Percentiles rank a stretch among this genome's conserved stretches.
These are phyloP conservation scores for Lithospermum erythrorhizon DNA, from an alignment of 257 asterid species.

Conservation along the genomic window DNA sequence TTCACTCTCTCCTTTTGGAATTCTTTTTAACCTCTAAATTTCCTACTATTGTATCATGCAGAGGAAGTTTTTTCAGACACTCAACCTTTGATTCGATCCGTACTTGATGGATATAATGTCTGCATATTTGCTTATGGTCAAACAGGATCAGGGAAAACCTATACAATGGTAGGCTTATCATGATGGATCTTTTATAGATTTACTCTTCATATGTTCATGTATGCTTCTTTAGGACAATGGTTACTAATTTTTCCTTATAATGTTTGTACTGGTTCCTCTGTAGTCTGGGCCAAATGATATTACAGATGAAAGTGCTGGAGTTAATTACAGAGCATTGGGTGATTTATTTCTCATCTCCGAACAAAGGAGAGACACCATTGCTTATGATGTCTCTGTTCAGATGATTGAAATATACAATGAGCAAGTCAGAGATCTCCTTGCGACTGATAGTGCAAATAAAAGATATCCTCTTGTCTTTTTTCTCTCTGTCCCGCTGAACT, in stretches of 20 bases:
- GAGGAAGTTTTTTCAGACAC: conserved; percentile 73
- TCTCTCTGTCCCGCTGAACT: neutral
- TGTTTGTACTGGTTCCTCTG: neutral
- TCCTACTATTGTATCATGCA: conserved; percentile 21
- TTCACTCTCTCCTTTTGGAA: neutral
- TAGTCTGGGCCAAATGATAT: conserved; percentile 64
- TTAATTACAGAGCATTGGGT: conserved; percentile 66
- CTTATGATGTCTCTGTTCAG: conserved; percentile 69
- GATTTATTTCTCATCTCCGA: conserved; percentile 66
- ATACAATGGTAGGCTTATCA: conserved; percentile 53
- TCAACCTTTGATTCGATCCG: conserved; percentile 78
- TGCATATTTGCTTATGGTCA: conserved; percentile 96
- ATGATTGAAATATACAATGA: conserved; percentile 91
- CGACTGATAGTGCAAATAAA: conserved; percentile 44
- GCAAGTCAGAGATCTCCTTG: conserved; percentile 84
- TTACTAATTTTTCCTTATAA: neutral
- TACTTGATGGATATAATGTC: conserved; percentile 82
- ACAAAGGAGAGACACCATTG: conserved; percentile 56
- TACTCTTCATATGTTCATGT: neutral
- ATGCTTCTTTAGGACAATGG: neutral
- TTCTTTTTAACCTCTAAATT: conserved; percentile 5
- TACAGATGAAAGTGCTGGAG: conserved; percentile 62
- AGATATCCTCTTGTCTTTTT: conserved; percentile 42
- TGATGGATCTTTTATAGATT: neutral
- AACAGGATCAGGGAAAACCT: conserved; percentile 88